Evolutionary conservation across 2,329 filamentous ascomycete species (phyloP), one percentile per base, ranked within the genome.

Genomic region (Penicillium sp.): DNA sequence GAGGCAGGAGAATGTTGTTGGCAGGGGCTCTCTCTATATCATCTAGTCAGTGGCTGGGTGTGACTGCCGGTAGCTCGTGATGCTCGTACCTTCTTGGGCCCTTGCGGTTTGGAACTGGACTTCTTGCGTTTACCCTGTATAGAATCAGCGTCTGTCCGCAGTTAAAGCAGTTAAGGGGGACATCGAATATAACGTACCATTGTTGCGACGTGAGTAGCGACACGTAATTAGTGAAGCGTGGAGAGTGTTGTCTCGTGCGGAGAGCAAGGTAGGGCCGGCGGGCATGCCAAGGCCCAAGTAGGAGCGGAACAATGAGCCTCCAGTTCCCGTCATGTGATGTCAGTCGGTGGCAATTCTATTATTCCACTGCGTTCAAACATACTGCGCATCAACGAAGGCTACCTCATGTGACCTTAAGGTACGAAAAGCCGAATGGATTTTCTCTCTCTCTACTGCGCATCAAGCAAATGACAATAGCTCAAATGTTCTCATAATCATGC

Each of bases 1-100:
- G 38, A 99, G 84, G 69, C 93, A 99, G 49, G 91, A 89, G 72
- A 99, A 99, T n/a, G 83, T 82, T 2, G 88, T 91, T 13, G 74
- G 64, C n/a, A 77, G 69, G 22, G 73, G 72, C 57, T 77, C 75
- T 60, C 67, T 71, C 73, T 49, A n/a, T 30, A 1, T 28, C n/a
- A 3, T 9, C 27, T 13, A n/a, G 27, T 49, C 39, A 49, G 40
- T 19, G 2, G 2, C 3, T 74, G 49, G 16, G 16, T 39, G 22
- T 30, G 14, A 53, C 33, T 28, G 30, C 41, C n/a, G 11, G 16
- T 50, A 28, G 49, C 33, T 33, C 14, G 8, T 38, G 16, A 39
- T 19, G 33, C 40, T 56, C 68, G 58, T 75, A 89, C 89, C 84
- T 85, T 95, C 74, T 88, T 93, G 22, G 88, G 85, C 55, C 86